phyloP scores from a whole-genome alignment of 192 early-diverging fungal genomes.

The Linnemannia elongata region DNA sequence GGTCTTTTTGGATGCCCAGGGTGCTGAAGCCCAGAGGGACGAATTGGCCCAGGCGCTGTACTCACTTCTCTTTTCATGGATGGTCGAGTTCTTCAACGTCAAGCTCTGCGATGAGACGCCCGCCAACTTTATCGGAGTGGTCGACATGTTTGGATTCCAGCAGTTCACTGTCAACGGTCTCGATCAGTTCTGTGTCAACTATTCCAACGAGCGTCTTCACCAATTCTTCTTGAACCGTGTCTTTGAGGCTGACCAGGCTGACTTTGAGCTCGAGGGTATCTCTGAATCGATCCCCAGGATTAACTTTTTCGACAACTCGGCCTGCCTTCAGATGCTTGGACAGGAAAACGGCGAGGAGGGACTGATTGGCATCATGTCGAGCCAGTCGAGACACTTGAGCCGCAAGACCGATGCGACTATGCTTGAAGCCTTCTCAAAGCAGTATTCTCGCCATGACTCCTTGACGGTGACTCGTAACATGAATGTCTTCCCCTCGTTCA shows the following conservation, averaged over 20 bases:
- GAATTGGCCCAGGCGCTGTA: conserved; percentile 82
- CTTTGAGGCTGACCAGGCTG: conserved; percentile 75
- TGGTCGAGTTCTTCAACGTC: conserved; percentile 87
- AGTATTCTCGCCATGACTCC: conserved; percentile 64
- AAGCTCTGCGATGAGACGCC: conserved; percentile 80
- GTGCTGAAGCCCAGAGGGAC: conserved; percentile 80
- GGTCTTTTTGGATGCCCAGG: conserved; percentile 80
- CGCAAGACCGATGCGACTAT: conserved; percentile 64
- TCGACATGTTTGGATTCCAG: conserved; percentile 89
- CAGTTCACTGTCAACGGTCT: conserved; percentile 66
- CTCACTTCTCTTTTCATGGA: conserved; percentile 88
- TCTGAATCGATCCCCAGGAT: conserved; percentile 61
- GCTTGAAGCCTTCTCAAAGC: conserved; percentile 68
- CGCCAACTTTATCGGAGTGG: conserved; percentile 84
- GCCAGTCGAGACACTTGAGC: conserved; percentile 67
- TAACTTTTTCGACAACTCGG: conserved; percentile 72
- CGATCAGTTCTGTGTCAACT: conserved; percentile 83
- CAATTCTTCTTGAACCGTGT: conserved; percentile 78
- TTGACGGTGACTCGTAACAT: conserved; percentile 61
- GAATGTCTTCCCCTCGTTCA: conserved; percentile 69
- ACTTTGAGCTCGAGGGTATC: conserved; percentile 74
- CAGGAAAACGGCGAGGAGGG: conserved; percentile 68
- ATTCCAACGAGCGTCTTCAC: conserved; percentile 90
- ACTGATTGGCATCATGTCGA: conserved; percentile 82
- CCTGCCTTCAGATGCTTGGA: conserved; percentile 81